phyloP scores from a whole-genome alignment of 441 rosid species.

The Euphorbia celastroides region DNA sequence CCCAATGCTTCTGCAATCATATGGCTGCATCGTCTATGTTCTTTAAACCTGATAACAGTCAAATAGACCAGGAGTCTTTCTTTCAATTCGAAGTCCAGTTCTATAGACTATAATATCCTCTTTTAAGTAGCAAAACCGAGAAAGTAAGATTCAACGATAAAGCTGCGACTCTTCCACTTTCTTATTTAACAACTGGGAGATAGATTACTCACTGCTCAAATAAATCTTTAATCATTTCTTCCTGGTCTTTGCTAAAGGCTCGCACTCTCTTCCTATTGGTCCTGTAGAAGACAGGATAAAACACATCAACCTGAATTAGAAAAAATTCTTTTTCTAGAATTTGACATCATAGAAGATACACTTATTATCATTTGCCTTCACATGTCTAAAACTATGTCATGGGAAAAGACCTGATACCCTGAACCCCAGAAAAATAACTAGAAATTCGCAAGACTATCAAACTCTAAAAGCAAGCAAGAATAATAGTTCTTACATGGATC shows the following conservation, averaged over 20 bases:
- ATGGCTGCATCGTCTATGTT: conserved; percentile 64
- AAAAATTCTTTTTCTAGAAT: conserved; percentile 11
- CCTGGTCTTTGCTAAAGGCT: conserved; percentile 76
- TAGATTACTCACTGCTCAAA: conserved; percentile 82
- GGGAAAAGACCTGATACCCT: not conserved
- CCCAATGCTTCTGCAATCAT: conserved; percentile 78
- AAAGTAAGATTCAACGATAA: not conserved
- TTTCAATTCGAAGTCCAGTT: not conserved
- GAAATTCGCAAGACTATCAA: not conserved
- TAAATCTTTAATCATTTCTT: conserved; percentile 58
- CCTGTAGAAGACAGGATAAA: conserved; percentile 45
- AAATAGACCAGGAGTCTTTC: conserved; percentile 5
- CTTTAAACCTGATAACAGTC: conserved; percentile 58
- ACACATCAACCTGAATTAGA: conserved; percentile 14
- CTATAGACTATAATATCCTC: not conserved
- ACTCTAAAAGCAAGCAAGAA: conserved; percentile 5
- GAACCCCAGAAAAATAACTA: not conserved
- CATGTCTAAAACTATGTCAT: conserved; percentile 18
- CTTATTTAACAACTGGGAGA: not conserved
- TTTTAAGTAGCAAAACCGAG: conserved; percentile 1
- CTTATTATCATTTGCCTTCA: conserved; percentile 1
- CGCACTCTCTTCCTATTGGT: conserved; percentile 58
- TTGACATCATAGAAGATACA: conserved; percentile 1
- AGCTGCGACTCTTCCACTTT: not conserved
- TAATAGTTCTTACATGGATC: conserved; percentile 55